A percentile compares a stretch with the other conserved stretches of the same genome.
Evolutionary conservation across 2,329 filamentous ascomycete genomes (phyloP).

Genomic region (Aspergillus fructus): DNA sequence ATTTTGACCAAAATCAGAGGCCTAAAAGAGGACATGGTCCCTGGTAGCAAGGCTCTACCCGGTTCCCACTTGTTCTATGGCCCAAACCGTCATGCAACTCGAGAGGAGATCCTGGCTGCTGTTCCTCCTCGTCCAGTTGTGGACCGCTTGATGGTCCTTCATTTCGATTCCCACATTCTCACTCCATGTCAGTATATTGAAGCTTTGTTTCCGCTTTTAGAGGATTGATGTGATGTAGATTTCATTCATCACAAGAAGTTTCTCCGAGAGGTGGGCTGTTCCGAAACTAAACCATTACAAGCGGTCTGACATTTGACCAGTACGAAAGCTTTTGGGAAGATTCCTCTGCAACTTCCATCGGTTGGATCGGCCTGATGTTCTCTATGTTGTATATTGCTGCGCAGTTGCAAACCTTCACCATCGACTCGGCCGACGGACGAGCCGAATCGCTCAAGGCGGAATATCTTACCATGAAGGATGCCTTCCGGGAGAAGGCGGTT

Average conservation of each 20-base stretch:
- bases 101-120: background rate
- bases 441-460: background rate
- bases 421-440: background rate
- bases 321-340: background rate
- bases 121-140: background rate
- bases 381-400: background rate
- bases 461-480: background rate
- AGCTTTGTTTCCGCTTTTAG: background rate
- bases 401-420: background rate
- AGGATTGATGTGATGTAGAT: background rate
- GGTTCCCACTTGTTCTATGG: background rate
- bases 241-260: constrained; percentile 1
- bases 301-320: background rate
- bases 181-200: background rate
- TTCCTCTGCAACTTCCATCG: background rate
- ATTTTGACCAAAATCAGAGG: background rate
- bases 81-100: background rate
- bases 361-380: background rate
- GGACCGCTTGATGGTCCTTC: background rate
- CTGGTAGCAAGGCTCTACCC: background rate
- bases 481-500: background rate
- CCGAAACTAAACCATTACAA: background rate
- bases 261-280: background rate
- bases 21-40: background rate
- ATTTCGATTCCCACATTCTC: background rate